Base-by-base conservation (phyloP, 169 alveolate species). In the Eimeria praecox region DNA sequence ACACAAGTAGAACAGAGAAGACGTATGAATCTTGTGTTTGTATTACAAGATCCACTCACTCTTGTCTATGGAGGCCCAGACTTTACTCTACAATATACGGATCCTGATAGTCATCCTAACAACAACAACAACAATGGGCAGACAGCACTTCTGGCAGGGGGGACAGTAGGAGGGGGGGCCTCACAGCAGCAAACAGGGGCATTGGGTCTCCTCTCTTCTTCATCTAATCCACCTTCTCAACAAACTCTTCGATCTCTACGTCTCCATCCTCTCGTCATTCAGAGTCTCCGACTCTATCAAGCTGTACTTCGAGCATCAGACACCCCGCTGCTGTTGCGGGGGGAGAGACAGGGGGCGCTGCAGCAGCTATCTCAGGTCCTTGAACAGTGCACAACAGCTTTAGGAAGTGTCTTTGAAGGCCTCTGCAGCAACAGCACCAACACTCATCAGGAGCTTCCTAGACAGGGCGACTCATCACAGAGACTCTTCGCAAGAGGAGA, bases 21-120 rank as follows among this genome's bases (percentile, higher is more conserved):
- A 14, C 97, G 99, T 52, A 98, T 98, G 98, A 97, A 97, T 87
- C 97, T 98, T 91, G 98, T 98, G 52, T 98, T 98, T 96, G 98
- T 98, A 40, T 97, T 98, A 95, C 98, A 98, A 42, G 98, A 97
- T 82, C 98, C 98, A 8, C 83, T 97, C 69, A 95, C 98, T 62
- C 94, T 97, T 46, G 96, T 95, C 3, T 97, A 97, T 87, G 98
- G 97, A 92, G 98, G 98, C 27, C 97, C 97, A 27, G 97, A 97
- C 35, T 97, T 97, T 94, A 94, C 97, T 24, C 97, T 97, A 94
- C 96, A 97, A 54, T 97, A 95, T 90, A 94, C 92, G 35, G 97
- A 95, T 38, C 98, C 96, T 38, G 95, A 64, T 59, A 14, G 9
- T 3, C 77, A 5, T 12, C 56, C 46, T 16, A n/a, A n/a, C n/a